Percentiles rank a stretch among this genome's conserved stretches.
Evolutionary conservation across 2,329 filamentous ascomycete species (phyloP).

Genomic region (Pseudogymnoascus destructans): DNA sequence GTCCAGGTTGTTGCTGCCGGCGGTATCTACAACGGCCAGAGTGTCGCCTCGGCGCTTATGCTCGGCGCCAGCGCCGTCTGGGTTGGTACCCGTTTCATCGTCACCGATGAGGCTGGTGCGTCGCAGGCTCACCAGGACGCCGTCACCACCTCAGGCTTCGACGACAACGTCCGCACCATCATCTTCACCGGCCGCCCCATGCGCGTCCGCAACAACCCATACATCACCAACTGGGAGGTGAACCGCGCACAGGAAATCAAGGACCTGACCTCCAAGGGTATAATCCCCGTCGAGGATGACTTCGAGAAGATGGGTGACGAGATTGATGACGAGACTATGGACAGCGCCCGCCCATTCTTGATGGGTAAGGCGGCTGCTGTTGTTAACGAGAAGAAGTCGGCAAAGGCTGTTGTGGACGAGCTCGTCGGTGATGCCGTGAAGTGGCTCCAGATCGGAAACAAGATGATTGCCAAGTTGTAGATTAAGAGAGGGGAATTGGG

Average conservation of each 20-base stretch:
- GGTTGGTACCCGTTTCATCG: conserved; percentile 93
- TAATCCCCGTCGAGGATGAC: conserved; percentile 88
- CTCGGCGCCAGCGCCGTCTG: conserved; percentile 87
- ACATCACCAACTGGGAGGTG: conserved; percentile 92
- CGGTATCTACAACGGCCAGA: conserved; percentile 85
- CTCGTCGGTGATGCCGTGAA: conserved; percentile 71
- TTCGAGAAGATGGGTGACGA: conserved; percentile 70
- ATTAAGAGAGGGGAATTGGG: conserved; percentile 2
- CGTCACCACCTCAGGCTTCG: conserved; percentile 78
- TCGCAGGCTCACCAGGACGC: conserved; percentile 91
- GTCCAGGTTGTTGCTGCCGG: conserved; percentile 90
- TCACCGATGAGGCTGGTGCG: conserved; percentile 87
- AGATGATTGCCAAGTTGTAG: conserved; percentile 57
- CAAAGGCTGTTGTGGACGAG: conserved; percentile 88
- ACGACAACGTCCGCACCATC: conserved; percentile 92
- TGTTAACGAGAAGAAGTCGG: conserved; percentile 81
- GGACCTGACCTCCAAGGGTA: conserved; percentile 74
- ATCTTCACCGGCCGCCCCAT: conserved; percentile 97
- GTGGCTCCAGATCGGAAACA: conserved; percentile 54
- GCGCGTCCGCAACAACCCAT: conserved; percentile 83
- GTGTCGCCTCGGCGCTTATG: conserved; percentile 79
- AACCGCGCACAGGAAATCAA: conserved; percentile 86
- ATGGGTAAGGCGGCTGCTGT: conserved; percentile 97
- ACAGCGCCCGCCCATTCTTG: conserved; percentile 78
- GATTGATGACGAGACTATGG: conserved; percentile 73